Conservation (phyloP, 129 eudicot genomes). For the Flaveria ramosissima region DNA sequence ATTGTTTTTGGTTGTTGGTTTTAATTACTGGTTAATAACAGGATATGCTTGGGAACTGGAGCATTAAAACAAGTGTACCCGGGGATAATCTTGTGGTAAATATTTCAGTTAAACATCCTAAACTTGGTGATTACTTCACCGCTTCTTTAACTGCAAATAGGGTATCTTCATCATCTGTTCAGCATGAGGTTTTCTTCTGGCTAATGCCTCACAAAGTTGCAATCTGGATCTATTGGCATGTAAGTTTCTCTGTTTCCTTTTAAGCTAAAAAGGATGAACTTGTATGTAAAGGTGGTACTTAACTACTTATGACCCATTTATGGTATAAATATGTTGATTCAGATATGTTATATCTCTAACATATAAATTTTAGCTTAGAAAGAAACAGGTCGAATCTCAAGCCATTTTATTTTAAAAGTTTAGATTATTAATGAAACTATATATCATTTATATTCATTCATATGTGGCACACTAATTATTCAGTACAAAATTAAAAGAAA, state of each 20-base stretch:
- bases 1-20: constrained; percentile 7
- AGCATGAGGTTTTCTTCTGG: constrained; percentile 74
- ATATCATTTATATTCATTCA: background rate
- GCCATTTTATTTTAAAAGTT: background rate
- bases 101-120: constrained; percentile 82
- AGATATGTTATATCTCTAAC: background rate
- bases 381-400: background rate
- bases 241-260: constrained; percentile 38
- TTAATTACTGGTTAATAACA: constrained; percentile 24
- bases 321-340: background rate
- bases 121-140: constrained; percentile 79
- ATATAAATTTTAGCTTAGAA: background rate
- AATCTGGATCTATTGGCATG: constrained; percentile 91
- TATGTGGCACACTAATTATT: background rate
- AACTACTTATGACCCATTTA: too few relatives aligned
- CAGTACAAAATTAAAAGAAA: background rate
- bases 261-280: background rate
- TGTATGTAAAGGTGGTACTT: background rate
- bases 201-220: constrained; percentile 96
- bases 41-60: constrained; percentile 98
- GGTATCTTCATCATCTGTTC: constrained; percentile 46
- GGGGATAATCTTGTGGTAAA: constrained; percentile 65
- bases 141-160: constrained; percentile 75
- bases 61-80: constrained; percentile 59
- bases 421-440: background rate